Evolutionary conservation across 179 eudicot species (phyloP).

Genomic region (Patellifolia procumbens): DNA sequence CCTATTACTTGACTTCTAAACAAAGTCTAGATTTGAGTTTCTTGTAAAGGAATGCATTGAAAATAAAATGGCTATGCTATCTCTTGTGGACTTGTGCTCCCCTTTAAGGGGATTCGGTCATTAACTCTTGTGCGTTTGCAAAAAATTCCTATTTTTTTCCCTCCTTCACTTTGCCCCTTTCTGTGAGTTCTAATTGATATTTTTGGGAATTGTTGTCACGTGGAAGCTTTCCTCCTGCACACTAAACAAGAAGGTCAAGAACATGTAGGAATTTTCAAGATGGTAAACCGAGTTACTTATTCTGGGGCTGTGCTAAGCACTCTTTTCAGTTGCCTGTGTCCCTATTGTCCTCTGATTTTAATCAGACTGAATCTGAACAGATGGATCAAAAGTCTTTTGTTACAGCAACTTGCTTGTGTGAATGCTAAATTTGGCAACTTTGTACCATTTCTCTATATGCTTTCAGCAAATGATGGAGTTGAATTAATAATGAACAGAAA

Average conservation of each 20-base stretch:
- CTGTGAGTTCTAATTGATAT: not conserved
- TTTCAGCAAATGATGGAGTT: too few relatives aligned
- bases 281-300: not conserved
- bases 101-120: too few relatives aligned
- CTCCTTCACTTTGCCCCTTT: not conserved
- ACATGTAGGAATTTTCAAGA: not conserved
- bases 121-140: not conserved
- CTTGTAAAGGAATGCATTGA: not conserved
- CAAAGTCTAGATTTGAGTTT: too few relatives aligned
- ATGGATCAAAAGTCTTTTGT: not conserved
- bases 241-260: not conserved
- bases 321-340: too few relatives aligned
- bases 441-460: not conserved
- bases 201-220: too few relatives aligned
- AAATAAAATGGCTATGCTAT: not conserved
- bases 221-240: not conserved
- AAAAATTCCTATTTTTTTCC: too few relatives aligned
- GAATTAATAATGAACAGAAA: not conserved
- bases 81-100: too few relatives aligned
- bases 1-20: not conserved
- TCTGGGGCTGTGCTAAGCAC: not conserved
- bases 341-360: not conserved
- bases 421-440: not conserved
- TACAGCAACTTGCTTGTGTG: too few relatives aligned
- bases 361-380: not conserved